A percentile compares a stretch with the other conserved stretches of the same genome.
Evolutionary conservation across 2,329 filamentous ascomycete genomes (phyloP).

Genomic region (Ophiocordyceps robertsii): DNA sequence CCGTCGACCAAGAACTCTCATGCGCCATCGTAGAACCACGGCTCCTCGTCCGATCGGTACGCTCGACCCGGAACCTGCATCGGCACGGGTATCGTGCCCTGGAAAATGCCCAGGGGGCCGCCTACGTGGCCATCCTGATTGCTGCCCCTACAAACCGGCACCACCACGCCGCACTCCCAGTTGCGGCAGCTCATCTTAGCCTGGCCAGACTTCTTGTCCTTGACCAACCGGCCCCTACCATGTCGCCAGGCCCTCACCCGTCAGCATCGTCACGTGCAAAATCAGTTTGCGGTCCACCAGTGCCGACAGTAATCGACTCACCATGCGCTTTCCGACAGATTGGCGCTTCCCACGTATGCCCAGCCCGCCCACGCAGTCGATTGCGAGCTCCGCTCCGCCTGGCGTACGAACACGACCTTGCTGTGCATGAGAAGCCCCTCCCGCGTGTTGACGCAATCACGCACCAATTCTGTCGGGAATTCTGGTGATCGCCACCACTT

Average conservation of each 20-base stretch:
- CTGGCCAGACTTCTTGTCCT: slow-evolving; percentile 51
- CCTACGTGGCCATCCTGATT: slow-evolving; percentile 4
- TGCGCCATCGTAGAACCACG: slow-evolving; percentile 26
- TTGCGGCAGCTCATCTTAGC: slow-evolving; percentile 76
- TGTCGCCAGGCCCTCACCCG: not conserved
- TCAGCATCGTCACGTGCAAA: not conserved
- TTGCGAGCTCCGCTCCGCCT: slow-evolving; percentile 1
- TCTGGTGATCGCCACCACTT: slow-evolving; percentile 56
- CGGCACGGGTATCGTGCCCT: slow-evolving; percentile 44
- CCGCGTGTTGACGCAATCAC: slow-evolving; percentile 62
- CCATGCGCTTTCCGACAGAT: slow-evolving; percentile 89
- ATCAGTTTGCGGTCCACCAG: too few relatives aligned
- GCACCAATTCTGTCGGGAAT: slow-evolving; percentile 61
- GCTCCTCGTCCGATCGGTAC: slow-evolving; percentile 27
- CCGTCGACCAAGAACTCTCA: slow-evolving; percentile 5
- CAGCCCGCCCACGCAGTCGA: slow-evolving; percentile 34
- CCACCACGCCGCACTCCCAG: slow-evolving; percentile 87
- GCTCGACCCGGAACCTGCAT: slow-evolving; percentile 44
- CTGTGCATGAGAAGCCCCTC: slow-evolving; percentile 72
- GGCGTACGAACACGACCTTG: slow-evolving; percentile 52
- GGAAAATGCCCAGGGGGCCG: slow-evolving; percentile 28
- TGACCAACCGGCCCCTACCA: slow-evolving; percentile 60
- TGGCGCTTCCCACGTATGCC: slow-evolving; percentile 83
- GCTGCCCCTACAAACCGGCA: slow-evolving; percentile 36
- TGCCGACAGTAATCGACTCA: slow-evolving; percentile 26